Evolutionary conservation across 2,329 filamentous ascomycete species (phyloP), one percentile per base, ranked within the genome.

Genomic region (Cladosporium sp.): DNA sequence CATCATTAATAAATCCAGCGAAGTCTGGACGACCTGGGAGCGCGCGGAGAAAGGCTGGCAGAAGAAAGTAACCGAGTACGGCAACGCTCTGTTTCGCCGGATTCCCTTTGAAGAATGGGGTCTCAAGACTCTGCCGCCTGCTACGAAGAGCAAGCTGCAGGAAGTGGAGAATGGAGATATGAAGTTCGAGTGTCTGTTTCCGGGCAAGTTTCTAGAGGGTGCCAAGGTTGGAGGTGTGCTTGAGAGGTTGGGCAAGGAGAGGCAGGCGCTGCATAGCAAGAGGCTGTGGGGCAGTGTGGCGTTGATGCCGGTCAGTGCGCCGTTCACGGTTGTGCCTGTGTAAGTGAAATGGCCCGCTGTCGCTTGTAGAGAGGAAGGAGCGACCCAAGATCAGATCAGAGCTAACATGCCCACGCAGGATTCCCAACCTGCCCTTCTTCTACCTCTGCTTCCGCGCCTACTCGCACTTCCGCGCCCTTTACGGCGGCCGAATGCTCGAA

Each of bases 31-130:
- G 3, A 78, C 80, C 60, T 97, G 93, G 92, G 94, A 97, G 75
- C 86, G 88, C 72, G 88, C 88, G 65, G 67, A 72, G 8, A 70
- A 69, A 22, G 71, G 71, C n/a, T 97, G 94, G 94, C 91, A 97
- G 79, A 91, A 88, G 71, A 85, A 85, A 66, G 82, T 97, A 19
- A 93, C 94, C 55, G 81, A 83, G 60, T 95, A 93, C 74, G 94
- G 94, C 58, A 97, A 99, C 76, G 80, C 85, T 51, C 85, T 90
- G 15, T 84, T 99, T 61, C 87, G 90, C 67, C 85, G 90, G 63
- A 96, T 99, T 68, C 90, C 94, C 2, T 97, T 90, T 73, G 90
- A 97, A 76, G 94, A 99, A 87, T 99, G 94, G 94, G 92, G 90
- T 0, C 81, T 99, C 65, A 97, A 97, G 78, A 96, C 91, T 37